These are phyloP conservation scores for Leptographium flavum DNA, from an alignment of 2,329 filamentous ascomycete species.

Conservation along the genomic window DNA sequence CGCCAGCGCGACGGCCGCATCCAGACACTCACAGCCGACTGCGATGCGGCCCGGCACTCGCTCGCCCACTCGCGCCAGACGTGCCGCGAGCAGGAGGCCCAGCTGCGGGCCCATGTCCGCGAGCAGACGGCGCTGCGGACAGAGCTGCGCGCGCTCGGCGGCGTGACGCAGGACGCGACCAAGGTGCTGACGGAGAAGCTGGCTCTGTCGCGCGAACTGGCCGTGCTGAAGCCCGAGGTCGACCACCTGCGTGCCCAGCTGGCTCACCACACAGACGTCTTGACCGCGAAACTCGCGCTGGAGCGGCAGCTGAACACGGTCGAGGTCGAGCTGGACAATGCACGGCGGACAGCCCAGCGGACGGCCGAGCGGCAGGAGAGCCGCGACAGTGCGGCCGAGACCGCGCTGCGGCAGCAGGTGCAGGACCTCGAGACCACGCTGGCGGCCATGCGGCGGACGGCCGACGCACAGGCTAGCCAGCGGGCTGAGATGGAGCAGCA, in stretches of 20 bases:
- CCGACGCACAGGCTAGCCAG: conserved; percentile 15
- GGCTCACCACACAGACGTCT: conserved; percentile 47
- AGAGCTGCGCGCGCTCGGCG: conserved; percentile 56
- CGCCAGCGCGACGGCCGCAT: conserved; percentile 45
- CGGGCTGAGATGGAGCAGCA: conserved; percentile 16
- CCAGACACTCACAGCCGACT: conserved; percentile 27
- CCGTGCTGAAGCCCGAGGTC: conserved; percentile 37
- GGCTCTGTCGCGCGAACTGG: conserved; percentile 35
- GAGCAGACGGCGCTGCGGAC: conserved; percentile 41
- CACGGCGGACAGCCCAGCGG: conserved; percentile 55
- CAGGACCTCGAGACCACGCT: conserved; percentile 27
- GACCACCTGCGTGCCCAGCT: conserved; percentile 42
- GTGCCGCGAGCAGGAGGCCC: conserved; percentile 29
- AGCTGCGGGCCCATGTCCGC: conserved; percentile 32
- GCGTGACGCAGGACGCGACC: conserved; percentile 52
- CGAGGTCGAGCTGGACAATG: conserved; percentile 71
- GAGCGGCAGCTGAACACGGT: conserved; percentile 64
- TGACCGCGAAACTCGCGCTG: conserved; percentile 67
- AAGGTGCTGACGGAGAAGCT: conserved; percentile 51
- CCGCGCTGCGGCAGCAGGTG: conserved; percentile 17
- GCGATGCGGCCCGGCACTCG: conserved; percentile 25
- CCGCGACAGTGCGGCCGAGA: conserved; percentile 19
- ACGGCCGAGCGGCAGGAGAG: conserved; percentile 24
- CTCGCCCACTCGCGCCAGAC: conserved; percentile 29
- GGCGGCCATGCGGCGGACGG: conserved; percentile 17